Conservation (phyloP, 768 basidiomycete genomes). For the Trametes cingulata region DNA sequence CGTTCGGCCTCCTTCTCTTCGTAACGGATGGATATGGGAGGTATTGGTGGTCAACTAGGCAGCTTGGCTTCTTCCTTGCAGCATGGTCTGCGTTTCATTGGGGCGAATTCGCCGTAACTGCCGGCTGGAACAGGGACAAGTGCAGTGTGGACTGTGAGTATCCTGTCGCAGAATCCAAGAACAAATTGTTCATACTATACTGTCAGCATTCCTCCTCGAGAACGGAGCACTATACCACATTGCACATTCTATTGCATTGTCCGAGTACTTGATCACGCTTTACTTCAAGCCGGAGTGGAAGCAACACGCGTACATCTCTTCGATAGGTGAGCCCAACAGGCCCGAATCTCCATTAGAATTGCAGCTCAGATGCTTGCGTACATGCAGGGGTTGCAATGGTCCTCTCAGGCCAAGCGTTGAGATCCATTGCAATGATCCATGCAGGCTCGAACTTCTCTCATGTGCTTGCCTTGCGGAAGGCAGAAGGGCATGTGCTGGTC, state of each 20-base stretch:
- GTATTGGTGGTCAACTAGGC: constrained; percentile 68
- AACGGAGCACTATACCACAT: constrained; percentile 85
- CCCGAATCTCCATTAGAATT: not conserved
- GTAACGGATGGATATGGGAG: constrained; percentile 44
- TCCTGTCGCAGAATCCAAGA: not conserved
- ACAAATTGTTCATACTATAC: not conserved
- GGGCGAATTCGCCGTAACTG: constrained; percentile 93
- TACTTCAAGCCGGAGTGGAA: constrained; percentile 71
- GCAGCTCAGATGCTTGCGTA: not conserved
- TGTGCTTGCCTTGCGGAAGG: constrained; percentile 74
- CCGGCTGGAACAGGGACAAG: constrained; percentile 92
- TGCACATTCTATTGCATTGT: constrained; percentile 75
- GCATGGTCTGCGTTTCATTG: constrained; percentile 90
- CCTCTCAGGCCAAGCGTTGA: constrained; percentile 69
- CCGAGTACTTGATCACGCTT: constrained; percentile 75
- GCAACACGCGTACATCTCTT: constrained; percentile 54
- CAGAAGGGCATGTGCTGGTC: constrained; percentile 74
- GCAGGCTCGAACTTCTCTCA: constrained; percentile 95
- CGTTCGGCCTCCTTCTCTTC: constrained; percentile 55
- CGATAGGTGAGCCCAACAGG: constrained; percentile 47
- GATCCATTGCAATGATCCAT: constrained; percentile 95
- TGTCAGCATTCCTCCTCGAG: constrained; percentile 86
- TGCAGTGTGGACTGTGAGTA: constrained; percentile 89
- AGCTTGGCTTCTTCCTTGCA: constrained; percentile 81
- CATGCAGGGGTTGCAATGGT: constrained; percentile 63